These are phyloP conservation scores for Adiantum capillusveneris DNA, from an alignment of 75 land plant genomes.

Conservation along the genomic window DNA sequence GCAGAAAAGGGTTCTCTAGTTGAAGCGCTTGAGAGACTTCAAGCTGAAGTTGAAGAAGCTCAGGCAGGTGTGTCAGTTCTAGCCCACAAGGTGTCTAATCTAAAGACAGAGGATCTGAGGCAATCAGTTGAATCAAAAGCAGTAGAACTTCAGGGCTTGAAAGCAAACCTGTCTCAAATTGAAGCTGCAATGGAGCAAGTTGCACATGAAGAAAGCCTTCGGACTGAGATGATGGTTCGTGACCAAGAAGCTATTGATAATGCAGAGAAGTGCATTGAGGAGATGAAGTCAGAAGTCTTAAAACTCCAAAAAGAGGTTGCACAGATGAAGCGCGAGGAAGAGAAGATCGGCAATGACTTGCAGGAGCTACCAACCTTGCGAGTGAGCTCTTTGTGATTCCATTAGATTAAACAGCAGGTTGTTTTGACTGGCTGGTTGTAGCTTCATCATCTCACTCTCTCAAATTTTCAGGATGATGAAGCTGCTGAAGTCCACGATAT, in stretches of 20 bases:
- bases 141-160: constrained; percentile 4
- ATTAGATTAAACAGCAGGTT: not conserved
- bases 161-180: not conserved
- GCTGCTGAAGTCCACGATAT: not conserved
- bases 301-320: not conserved
- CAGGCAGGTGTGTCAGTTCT: not conserved
- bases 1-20: constrained; percentile 10
- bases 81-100: not conserved
- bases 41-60: constrained; percentile 6
- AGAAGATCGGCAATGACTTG: constrained; percentile 10
- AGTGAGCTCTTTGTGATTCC: constrained; percentile 3
- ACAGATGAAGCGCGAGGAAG: not conserved
- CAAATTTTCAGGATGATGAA: not conserved
- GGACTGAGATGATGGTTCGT: not conserved
- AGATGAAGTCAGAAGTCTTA: constrained; percentile 6
- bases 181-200: constrained; percentile 10
- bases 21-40: constrained; percentile 7
- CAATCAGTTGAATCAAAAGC: constrained; percentile 3
- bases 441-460: not conserved
- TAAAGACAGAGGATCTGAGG: constrained; percentile 5
- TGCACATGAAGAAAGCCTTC: not conserved
- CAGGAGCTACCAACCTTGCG: not conserved
- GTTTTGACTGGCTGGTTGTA: not conserved
- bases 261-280: constrained; percentile 3
- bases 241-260: constrained; percentile 14